Percentiles rank a stretch among this genome's conserved stretches.
Evolutionary conservation across 164 flowering plant genomes (phyloP).

Genomic region (Euptelea pleiosperma): DNA sequence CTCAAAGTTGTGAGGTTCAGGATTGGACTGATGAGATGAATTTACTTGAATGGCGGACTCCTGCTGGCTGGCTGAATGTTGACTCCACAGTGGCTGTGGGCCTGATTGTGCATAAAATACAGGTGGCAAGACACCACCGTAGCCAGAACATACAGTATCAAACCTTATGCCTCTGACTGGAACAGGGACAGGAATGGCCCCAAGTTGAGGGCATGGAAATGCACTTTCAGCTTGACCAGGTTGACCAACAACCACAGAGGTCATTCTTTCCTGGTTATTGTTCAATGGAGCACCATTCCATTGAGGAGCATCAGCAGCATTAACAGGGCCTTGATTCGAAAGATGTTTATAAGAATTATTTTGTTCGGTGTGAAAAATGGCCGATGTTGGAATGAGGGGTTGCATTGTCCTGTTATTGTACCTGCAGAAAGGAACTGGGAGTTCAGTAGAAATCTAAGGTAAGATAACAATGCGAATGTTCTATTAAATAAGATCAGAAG

Average conservation of each 20-base stretch:
- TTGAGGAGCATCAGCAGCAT: constrained; percentile 21
- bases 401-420: constrained; percentile 41
- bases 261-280: constrained; percentile 19
- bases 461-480: neutral
- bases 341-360: constrained; percentile 24
- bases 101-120: constrained; percentile 38
- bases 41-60: constrained; percentile 26
- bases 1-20: constrained; percentile 20
- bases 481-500: neutral
- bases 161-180: constrained; percentile 38
- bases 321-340: constrained; percentile 17
- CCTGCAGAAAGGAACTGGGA: constrained; percentile 41
- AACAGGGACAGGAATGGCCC: neutral
- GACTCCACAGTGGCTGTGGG: constrained; percentile 34
- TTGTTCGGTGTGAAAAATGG: constrained; percentile 23
- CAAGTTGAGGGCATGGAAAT: constrained; percentile 9
- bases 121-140: constrained; percentile 42
- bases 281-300: constrained; percentile 15
- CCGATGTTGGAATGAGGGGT: constrained; percentile 20
- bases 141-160: constrained; percentile 31
- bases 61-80: constrained; percentile 29
- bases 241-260: constrained; percentile 23
- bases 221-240: constrained; percentile 29
- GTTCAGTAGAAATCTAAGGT: neutral
- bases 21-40: constrained; percentile 31